Base-by-base conservation (phyloP, 2,329 filamentous ascomycete genomes). In the Exophiala oligosperma region DNA sequence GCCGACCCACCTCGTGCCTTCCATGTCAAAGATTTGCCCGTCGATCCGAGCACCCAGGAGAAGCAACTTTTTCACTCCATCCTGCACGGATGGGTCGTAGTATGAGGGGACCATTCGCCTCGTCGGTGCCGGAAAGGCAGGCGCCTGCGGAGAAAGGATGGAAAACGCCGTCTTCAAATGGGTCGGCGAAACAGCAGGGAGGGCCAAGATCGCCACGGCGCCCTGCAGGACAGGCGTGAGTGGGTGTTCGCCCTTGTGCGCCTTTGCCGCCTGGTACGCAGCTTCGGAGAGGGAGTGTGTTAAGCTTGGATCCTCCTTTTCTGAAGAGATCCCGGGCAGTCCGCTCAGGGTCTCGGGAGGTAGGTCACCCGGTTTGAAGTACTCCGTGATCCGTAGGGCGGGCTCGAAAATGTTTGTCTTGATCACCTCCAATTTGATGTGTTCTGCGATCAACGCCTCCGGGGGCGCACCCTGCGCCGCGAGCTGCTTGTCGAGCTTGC, bases 401-500 rank as follows among this genome's bases (percentile, higher is more conserved):
- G 90, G 85, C 65, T 88, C 87, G 71, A 99, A 91, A 70, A 99
- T 95, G 70, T 90, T 89, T 12, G 91, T 94, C 70, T 94, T 88
- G 56, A 99, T 79, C 26, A 96, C 90, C 72, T 95, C 88, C 26
- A 97, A 72, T 74, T 90, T 88, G 65, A 94, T 81, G 40, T 79
- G 76, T 1, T 83, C 75, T n/a, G 83, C 80, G 35, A 91, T 71
- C 1, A 71, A 61, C 21, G 73, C 69, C 17, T 75, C 68, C 35
- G 72, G 67, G 1, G 68, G 71, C 26, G 77, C 72, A 4, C 76
- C 74, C 21, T 74, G 75, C 8, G 78, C 76, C 2, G 84, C 84
- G 57, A 90, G 77, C 69, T 87, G 86, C 77, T 85, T 85, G 61
- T 93, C 90, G 2, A 88, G 79, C 66, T 86, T 88, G 32, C 73